Evolutionary conservation across 1,139 yeast genomes (phyloP).

Genomic region (Kodamaea plutei): DNA sequence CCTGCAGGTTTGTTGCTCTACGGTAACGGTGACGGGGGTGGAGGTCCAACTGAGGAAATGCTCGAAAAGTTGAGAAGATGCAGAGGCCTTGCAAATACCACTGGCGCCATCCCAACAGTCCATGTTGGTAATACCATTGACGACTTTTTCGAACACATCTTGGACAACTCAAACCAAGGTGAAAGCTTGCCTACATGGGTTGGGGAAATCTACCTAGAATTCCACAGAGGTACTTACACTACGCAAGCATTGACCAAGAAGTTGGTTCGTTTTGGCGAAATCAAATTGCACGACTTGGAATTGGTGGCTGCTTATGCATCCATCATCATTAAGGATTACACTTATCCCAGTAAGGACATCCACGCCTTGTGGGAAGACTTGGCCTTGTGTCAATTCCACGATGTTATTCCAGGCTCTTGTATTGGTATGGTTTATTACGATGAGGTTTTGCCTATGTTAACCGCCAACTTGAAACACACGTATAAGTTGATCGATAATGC

Average conservation of each 20-base stretch:
- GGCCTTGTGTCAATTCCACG: conserved; percentile 91
- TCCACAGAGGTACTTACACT: conserved; percentile 95
- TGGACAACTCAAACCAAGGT: conserved; percentile 63
- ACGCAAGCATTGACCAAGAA: conserved; percentile 85
- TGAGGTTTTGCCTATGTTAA: conserved; percentile 83
- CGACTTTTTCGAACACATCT: conserved; percentile 69
- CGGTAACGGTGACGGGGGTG: conserved; percentile 98
- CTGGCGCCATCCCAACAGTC: conserved; percentile 78
- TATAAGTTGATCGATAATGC: conserved; percentile 52
- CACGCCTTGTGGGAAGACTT: conserved; percentile 82
- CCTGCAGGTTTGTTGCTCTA: conserved; percentile 77
- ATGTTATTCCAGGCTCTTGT: conserved; percentile 93
- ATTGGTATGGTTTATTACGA: conserved; percentile 90
- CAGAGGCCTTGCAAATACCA: conserved; percentile 79
- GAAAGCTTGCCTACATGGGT: conserved; percentile 75
- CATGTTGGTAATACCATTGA: conserved; percentile 74
- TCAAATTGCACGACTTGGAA: conserved; percentile 81
- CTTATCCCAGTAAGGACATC: conserved; percentile 67
- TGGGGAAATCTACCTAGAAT: conserved; percentile 92
- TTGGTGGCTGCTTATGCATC: conserved; percentile 76
- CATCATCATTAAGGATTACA: conserved; percentile 44
- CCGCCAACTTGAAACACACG: conserved; percentile 50
- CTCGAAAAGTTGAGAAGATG: conserved; percentile 86
- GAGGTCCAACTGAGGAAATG: conserved; percentile 95
- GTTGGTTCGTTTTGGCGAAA: conserved; percentile 75